These are phyloP conservation scores for Tylopilus sp. DNA, from an alignment of 1,284 basidiomycete species.

Conservation along the genomic window DNA sequence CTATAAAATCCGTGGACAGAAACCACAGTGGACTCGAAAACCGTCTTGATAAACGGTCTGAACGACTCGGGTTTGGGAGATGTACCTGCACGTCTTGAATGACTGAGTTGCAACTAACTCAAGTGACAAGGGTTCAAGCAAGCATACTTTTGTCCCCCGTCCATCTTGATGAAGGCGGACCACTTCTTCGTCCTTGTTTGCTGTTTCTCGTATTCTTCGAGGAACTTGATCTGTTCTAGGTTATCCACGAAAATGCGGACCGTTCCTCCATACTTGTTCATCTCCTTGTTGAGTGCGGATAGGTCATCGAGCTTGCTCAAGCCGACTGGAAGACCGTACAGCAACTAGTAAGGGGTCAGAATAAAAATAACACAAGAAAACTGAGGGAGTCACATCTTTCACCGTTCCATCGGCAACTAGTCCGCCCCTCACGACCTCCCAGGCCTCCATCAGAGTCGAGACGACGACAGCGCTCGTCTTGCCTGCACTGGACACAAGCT, in stretches of 20 bases:
- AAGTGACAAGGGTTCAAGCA: not conserved
- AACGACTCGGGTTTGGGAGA: constrained; percentile 54
- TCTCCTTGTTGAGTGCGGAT: constrained; percentile 52
- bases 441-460: constrained; percentile 79
- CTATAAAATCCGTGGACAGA: constrained; percentile 81
- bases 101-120: constrained; percentile 4
- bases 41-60: constrained; percentile 48
- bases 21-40: constrained; percentile 53
- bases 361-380: constrained; percentile 2
- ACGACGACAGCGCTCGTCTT: constrained; percentile 63
- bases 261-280: constrained; percentile 49
- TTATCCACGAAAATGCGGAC: constrained; percentile 76
- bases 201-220: constrained; percentile 55
- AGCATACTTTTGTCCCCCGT: constrained; percentile 71
- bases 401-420: constrained; percentile 70
- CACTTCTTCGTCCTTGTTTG: constrained; percentile 47
- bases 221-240: constrained; percentile 61
- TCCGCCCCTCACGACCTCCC: constrained; percentile 67
- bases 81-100: constrained; percentile 77
- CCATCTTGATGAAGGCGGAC: constrained; percentile 80
- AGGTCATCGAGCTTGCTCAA: constrained; percentile 74
- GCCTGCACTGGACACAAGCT: constrained; percentile 54
- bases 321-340: constrained; percentile 74
- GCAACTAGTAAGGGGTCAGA: constrained; percentile 47
- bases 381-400: constrained; percentile 53